Conservation (phyloP, 768 basidiomycete genomes). For the Strobilomyces echinocephalus region DNA sequence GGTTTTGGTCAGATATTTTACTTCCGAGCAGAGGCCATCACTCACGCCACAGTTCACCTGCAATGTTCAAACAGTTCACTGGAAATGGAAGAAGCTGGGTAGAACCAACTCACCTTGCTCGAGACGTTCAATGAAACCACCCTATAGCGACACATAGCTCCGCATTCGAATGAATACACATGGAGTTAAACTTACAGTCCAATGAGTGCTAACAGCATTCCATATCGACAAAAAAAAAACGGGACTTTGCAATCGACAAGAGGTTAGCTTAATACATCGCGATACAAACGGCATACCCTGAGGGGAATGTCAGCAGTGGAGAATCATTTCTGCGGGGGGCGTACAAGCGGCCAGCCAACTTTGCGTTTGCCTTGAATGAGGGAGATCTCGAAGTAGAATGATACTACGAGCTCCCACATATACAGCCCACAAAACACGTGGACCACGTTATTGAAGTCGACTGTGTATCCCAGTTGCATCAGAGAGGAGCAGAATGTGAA, state of each 20-base stretch:
- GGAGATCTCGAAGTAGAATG: constrained; percentile 65
- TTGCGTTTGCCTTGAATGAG: constrained; percentile 51
- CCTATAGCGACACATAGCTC: constrained; percentile 18
- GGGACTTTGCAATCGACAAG: constrained; percentile 38
- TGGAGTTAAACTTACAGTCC: constrained; percentile 43
- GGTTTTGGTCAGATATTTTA: constrained; percentile 1
- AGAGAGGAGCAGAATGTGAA: neutral
- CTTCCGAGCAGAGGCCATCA: constrained; percentile 5
- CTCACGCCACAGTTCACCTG: constrained; percentile 59
- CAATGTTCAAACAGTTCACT: neutral
- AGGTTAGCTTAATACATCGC: neutral
- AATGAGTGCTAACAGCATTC: constrained; percentile 60
- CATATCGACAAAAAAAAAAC: constrained; percentile 69
- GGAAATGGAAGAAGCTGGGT: neutral
- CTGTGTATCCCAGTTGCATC: constrained; percentile 30
- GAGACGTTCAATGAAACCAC: constrained; percentile 54
- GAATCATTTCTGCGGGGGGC: constrained; percentile 19
- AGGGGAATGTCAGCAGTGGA: constrained; percentile 4
- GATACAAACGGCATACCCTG: constrained; percentile 14
- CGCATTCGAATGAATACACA: neutral
- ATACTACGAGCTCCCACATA: constrained; percentile 62
- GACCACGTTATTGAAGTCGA: constrained; percentile 53
- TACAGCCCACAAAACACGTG: constrained; percentile 64
- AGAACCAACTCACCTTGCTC: constrained; percentile 20
- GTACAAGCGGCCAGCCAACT: constrained; percentile 67